Conservation (phyloP, 768 basidiomycete species). For the Lepiota subincarnata region DNA sequence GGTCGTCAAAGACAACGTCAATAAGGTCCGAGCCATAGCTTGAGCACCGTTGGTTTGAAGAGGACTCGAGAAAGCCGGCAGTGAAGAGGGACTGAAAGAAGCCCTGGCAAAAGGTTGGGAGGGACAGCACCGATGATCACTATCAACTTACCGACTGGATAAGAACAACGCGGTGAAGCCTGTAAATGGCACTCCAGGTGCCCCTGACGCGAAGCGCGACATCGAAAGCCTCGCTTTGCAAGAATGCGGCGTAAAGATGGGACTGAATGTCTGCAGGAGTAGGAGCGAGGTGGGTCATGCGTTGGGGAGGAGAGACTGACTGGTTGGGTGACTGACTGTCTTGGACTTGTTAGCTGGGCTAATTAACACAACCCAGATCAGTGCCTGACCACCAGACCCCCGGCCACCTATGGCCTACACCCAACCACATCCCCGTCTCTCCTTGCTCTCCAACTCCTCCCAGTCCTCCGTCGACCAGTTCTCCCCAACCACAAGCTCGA, state of each 20-base stretch:
- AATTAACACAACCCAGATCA: not conserved
- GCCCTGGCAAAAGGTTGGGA: slow-evolving; percentile 44
- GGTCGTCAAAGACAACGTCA: slow-evolving; percentile 73
- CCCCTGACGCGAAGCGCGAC: slow-evolving; percentile 67
- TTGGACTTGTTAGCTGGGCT: not conserved
- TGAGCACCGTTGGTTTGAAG: slow-evolving; percentile 23
- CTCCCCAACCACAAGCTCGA: slow-evolving; percentile 56
- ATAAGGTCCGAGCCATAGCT: slow-evolving; percentile 47
- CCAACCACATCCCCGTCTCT: slow-evolving; percentile 65
- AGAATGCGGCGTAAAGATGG: slow-evolving; percentile 74
- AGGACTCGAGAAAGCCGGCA: slow-evolving; percentile 68
- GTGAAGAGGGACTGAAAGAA: slow-evolving; percentile 90
- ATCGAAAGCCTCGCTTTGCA: slow-evolving; percentile 72
- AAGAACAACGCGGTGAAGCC: slow-evolving; percentile 79
- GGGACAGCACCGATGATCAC: slow-evolving; percentile 1
- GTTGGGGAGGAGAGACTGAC: slow-evolving; percentile 12
- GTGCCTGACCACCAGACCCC: not conserved
- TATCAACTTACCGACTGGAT: slow-evolving; percentile 65
- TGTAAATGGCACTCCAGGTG: slow-evolving; percentile 68
- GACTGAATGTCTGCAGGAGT: slow-evolving; percentile 59
- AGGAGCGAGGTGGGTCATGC: slow-evolving; percentile 37
- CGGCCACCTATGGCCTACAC: slow-evolving; percentile 42
- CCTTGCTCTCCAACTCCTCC: slow-evolving; percentile 61
- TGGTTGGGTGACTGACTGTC: not conserved
- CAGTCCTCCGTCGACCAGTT: slow-evolving; percentile 46